Base-by-base conservation (phyloP, 176 grass and related monocot species). In the Microstegium vimineum region DNA sequence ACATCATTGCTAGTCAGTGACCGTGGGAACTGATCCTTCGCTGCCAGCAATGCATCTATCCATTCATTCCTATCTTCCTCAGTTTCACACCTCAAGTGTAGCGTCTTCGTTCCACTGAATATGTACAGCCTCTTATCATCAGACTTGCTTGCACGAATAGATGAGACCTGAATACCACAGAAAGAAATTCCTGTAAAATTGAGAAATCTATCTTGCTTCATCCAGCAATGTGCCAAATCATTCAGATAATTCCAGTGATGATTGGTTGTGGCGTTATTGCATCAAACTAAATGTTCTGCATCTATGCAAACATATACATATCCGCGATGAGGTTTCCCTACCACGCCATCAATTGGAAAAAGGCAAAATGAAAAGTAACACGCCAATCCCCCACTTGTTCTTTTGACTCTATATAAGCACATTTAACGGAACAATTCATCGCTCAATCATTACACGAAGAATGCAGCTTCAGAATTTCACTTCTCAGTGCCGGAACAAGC, bases 101-200 rank as follows among this genome's bases (percentile, higher is more conserved):
- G 81, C 3, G 92, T 94, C 82, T 98, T 98, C 1, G 90, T 98
- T 31, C 95, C 95, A 73, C 90, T 94, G 74, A 94, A 98, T 89
- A 98, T 98, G 82, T 94, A 98, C 61, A 98, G 78, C 81, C 92
- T 94, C 89, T 98, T 98, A 49, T 98, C 95, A 92, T 98, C 95
- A n/a, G 95, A 98, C 69, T 92, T 98, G 90, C 95, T 98, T 66
- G 84, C 79, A 22, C 95, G 92, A 76, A 98, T 89, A 20, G 95
- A 93, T 11, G 95, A 94, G 51, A 98, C 92, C 95, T 98, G 82
- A 90, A 89, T 69, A 78, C 12, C 74, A 90, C 3, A 81, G 17
- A 76, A 85, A 40, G 49, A 71, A 81, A 69, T 16, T 37, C 18
- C 2, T 70, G 37, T 38, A 83, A 38, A 64, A 62, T 32, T 62